Conservation (phyloP, 495 filamentous ascomycete species). For the Apiosordaria backusii region DNA sequence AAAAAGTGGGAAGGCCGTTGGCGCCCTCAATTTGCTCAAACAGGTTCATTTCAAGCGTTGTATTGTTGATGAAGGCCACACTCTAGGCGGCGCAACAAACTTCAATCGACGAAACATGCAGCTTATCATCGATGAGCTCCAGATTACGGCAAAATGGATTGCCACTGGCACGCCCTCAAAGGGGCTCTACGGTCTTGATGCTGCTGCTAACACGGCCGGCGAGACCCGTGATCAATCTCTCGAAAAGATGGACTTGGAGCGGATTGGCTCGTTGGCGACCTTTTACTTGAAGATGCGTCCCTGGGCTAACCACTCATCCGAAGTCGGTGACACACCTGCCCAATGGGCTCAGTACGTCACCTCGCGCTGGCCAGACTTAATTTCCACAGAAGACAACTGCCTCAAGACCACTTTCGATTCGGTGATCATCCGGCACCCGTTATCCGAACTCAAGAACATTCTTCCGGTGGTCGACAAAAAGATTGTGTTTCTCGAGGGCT, state of each 20-base stretch:
- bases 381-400: constrained; percentile 55
- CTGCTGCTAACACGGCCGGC: background rate
- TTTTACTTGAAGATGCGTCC: constrained; percentile 73
- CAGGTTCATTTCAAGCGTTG: constrained; percentile 77
- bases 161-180: constrained; percentile 87
- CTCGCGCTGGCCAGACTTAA: constrained; percentile 44
- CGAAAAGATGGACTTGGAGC: constrained; percentile 69
- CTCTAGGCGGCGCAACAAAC: constrained; percentile 57
- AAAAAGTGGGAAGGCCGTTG: constrained; percentile 23
- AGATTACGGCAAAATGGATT: constrained; percentile 76
- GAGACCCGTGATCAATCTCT: constrained; percentile 24
- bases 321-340: constrained; percentile 39
- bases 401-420: constrained; percentile 68
- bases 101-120: constrained; percentile 62
- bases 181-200: constrained; percentile 66
- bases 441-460: constrained; percentile 63
- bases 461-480: constrained; percentile 68
- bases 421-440: constrained; percentile 75
- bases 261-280: constrained; percentile 64
- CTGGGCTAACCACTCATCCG: constrained; percentile 53
- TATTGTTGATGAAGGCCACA: constrained; percentile 91
- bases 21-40: constrained; percentile 49
- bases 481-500: constrained; percentile 71
- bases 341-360: constrained; percentile 76
- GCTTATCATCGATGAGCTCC: constrained; percentile 61